Conservation (phyloP, 768 basidiomycete genomes). For the Lactarius quietus region DNA sequence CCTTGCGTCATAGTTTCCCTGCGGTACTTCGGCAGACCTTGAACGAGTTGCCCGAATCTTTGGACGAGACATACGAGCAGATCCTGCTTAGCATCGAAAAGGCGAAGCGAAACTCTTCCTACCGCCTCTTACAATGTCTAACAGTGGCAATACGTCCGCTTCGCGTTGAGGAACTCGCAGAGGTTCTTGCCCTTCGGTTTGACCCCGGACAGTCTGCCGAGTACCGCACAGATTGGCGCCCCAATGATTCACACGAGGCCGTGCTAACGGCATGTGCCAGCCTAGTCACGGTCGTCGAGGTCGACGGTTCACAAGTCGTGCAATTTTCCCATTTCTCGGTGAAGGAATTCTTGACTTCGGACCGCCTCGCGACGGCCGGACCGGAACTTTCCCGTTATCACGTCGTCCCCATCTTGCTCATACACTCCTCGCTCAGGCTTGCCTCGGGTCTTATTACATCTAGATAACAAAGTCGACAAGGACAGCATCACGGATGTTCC, state of each 20-base stretch:
- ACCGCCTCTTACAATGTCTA: not conserved
- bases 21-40: not conserved
- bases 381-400: not conserved
- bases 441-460: not conserved
- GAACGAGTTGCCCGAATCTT: not conserved
- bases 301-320: not conserved
- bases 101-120: not conserved
- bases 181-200: not conserved
- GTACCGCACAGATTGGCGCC: constrained; percentile 1
- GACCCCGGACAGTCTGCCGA: not conserved
- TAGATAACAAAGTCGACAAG: not conserved
- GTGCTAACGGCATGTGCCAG: not conserved
- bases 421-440: not conserved
- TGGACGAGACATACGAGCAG: not conserved
- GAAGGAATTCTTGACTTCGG: not conserved
- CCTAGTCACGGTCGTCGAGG: not conserved
- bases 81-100: not conserved
- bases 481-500: not conserved
- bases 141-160: not conserved
- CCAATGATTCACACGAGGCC: not conserved
- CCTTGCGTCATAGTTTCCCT: not conserved
- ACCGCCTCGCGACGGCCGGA: not conserved
- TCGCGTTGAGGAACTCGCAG: not conserved
- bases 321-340: not conserved
- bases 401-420: not conserved